Evolutionary conservation across 106 monocot species (phyloP).

Genomic region (Phalaenopsis equestris): DNA sequence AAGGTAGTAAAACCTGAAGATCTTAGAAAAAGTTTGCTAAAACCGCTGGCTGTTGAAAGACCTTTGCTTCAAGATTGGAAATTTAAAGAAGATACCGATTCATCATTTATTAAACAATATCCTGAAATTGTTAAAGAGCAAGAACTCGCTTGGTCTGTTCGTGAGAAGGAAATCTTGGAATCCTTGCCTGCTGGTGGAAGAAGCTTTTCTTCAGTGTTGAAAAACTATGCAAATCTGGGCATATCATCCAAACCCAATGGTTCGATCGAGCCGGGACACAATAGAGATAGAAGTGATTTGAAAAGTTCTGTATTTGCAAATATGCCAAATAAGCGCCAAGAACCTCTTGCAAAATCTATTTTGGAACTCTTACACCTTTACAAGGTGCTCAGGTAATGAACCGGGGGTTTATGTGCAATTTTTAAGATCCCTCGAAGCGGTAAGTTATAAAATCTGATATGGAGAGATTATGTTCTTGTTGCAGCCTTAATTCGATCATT

Average conservation of each 20-base stretch:
- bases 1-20: conserved; percentile 9
- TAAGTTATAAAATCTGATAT: background rate
- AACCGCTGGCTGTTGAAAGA: conserved; percentile 45
- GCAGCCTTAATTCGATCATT: conserved; percentile 11
- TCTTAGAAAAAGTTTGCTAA: conserved; percentile 18
- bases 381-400: conserved; percentile 46
- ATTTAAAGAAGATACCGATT: conserved; percentile 48
- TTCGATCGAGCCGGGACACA: conserved; percentile 10
- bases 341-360: conserved; percentile 52
- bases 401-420: background rate
- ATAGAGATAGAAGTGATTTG: conserved; percentile 1
- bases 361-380: conserved; percentile 36
- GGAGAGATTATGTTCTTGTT: background rate
- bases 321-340: conserved; percentile 32
- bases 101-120: conserved; percentile 43
- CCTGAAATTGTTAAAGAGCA: conserved; percentile 53
- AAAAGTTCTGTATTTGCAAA: conserved; percentile 12
- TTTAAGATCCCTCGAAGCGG: background rate
- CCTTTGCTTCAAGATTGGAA: conserved; percentile 52
- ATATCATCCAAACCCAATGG: conserved; percentile 1
- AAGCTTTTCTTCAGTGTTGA: conserved; percentile 3
- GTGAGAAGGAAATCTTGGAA: conserved; percentile 28
- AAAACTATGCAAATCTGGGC: conserved; percentile 13
- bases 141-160: conserved; percentile 45
- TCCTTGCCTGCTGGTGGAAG: conserved; percentile 7